Conservation (phyloP, 2,329 filamentous ascomycete genomes). For the Aspergillus tamarii region DNA sequence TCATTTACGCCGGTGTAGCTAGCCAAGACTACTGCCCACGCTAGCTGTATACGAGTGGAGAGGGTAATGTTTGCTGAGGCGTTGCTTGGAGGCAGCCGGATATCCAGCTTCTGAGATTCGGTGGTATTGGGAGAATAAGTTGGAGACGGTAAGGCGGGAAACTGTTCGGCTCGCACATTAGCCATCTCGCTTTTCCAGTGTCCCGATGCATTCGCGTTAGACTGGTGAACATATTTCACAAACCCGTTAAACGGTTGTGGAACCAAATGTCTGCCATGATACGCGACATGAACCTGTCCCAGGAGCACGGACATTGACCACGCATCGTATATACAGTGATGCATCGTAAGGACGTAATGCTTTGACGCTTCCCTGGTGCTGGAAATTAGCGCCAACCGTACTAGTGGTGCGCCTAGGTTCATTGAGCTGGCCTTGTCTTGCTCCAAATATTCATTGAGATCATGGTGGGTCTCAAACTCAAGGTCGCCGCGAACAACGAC, state of each 20-base stretch:
- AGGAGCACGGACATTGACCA: background rate
- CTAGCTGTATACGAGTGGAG: background rate
- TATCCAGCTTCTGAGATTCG: background rate
- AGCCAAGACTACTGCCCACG: background rate
- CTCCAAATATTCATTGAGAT: background rate
- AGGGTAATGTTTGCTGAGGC: background rate
- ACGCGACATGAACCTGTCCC: background rate
- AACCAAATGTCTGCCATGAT: background rate
- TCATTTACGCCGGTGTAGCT: background rate
- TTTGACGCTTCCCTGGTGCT: background rate
- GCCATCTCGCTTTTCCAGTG: background rate
- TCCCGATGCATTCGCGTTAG: too few species aligned
- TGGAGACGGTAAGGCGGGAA: background rate
- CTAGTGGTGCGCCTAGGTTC: background rate
- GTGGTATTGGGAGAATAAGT: background rate
- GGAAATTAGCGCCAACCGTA: background rate
- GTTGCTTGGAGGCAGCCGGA: background rate
- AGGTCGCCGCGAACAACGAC: background rate
- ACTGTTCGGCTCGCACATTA: background rate
- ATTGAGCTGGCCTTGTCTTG: background rate
- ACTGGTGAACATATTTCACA: background rate
- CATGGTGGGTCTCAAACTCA: background rate
- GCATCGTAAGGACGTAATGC: background rate
- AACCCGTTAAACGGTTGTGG: constrained; percentile 6
- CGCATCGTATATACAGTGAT: background rate